A percentile compares a stretch with the other conserved stretches of the same genome.
These are phyloP conservation scores for Aspergillus hancockii DNA, from an alignment of 495 filamentous ascomycete species.

Conservation along the genomic window DNA sequence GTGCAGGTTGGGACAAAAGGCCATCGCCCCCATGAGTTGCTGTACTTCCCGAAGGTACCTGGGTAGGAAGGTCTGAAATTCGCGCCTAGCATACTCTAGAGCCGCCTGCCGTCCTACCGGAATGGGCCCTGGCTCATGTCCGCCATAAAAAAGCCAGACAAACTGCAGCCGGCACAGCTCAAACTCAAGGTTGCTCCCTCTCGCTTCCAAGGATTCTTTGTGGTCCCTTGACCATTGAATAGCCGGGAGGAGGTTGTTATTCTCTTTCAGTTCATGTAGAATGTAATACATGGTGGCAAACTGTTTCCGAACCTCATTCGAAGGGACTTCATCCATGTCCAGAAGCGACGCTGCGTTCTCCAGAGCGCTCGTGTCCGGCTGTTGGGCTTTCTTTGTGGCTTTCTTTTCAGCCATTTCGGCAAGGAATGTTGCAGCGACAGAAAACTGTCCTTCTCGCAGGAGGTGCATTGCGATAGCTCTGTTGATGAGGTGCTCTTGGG, in stretches of 20 bases:
- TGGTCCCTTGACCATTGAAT: slow-evolving; percentile 83
- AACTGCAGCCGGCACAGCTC: slow-evolving; percentile 87
- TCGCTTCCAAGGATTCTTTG: slow-evolving; percentile 66
- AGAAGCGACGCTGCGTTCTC: slow-evolving; percentile 28
- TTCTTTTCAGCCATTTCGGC: slow-evolving; percentile 54
- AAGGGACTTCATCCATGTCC: slow-evolving; percentile 60
- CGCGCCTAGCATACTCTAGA: slow-evolving; percentile 67
- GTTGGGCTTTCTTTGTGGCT: slow-evolving; percentile 15
- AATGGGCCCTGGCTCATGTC: slow-evolving; percentile 25
- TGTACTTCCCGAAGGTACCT: slow-evolving; percentile 75
- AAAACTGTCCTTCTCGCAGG: slow-evolving; percentile 90
- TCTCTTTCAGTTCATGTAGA: slow-evolving; percentile 68
- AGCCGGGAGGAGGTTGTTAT: slow-evolving; percentile 73
- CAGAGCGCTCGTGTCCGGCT: slow-evolving; percentile 13
- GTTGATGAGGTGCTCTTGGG: slow-evolving; percentile 77
- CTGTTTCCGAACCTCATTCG: slow-evolving; percentile 67
- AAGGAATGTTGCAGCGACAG: slow-evolving; percentile 79
- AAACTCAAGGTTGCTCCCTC: slow-evolving; percentile 92
- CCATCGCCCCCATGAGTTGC: slow-evolving; percentile 74
- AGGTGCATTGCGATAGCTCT: slow-evolving; percentile 95
- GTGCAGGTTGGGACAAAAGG: slow-evolving; percentile 67
- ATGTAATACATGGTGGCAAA: slow-evolving; percentile 92
- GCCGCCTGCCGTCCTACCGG: slow-evolving; percentile 55
- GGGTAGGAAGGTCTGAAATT: slow-evolving; percentile 65
- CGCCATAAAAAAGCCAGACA: slow-evolving; percentile 73